Evolutionary conservation across 1,139 yeast species (phyloP).

Genomic region (Hyphopichia fennica): DNA sequence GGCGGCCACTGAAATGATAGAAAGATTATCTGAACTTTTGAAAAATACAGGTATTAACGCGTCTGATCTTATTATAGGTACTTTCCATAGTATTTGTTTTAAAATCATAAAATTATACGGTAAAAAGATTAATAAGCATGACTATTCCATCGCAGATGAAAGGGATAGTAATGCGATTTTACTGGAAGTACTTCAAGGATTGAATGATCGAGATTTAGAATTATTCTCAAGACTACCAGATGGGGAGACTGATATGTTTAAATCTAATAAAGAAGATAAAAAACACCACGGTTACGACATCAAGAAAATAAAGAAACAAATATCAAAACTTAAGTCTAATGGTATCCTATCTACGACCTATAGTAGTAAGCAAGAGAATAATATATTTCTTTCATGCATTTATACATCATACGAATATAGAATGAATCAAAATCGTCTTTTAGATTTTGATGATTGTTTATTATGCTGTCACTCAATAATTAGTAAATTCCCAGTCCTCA

Average conservation of each 20-base stretch:
- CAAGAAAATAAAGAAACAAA: conserved; percentile 39
- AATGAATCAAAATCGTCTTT: conserved; percentile 38
- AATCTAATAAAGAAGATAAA: conserved; percentile 9
- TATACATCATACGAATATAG: conserved; percentile 55
- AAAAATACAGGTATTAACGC: conserved; percentile 33
- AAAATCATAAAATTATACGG: conserved; percentile 62
- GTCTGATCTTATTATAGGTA: conserved; percentile 64
- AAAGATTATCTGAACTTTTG: conserved; percentile 50
- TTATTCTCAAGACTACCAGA: conserved; percentile 19
- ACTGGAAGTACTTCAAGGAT: conserved; percentile 37
- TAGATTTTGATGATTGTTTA: conserved; percentile 87
- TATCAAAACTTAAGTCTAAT: conserved; percentile 54
- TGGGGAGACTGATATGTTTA: conserved; percentile 13
- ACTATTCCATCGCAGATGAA: conserved; percentile 65
- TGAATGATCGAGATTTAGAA: conserved; percentile 31
- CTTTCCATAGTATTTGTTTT: conserved; percentile 81
- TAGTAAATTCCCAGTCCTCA: conserved; percentile 43
- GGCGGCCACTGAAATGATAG: conserved; percentile 83
- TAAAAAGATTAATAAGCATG: conserved; percentile 43
- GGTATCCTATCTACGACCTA: conserved; percentile 45
- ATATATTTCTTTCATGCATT: conserved; percentile 25
- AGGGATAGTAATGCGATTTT: conserved; percentile 57
- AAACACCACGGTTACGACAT: conserved; percentile 34
- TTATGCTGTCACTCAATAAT: conserved; percentile 54
- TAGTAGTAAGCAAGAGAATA: conserved; percentile 9